Conservation (phyloP, 2,329 filamentous ascomycete species). For the Neodidymelliopsis sp. region DNA sequence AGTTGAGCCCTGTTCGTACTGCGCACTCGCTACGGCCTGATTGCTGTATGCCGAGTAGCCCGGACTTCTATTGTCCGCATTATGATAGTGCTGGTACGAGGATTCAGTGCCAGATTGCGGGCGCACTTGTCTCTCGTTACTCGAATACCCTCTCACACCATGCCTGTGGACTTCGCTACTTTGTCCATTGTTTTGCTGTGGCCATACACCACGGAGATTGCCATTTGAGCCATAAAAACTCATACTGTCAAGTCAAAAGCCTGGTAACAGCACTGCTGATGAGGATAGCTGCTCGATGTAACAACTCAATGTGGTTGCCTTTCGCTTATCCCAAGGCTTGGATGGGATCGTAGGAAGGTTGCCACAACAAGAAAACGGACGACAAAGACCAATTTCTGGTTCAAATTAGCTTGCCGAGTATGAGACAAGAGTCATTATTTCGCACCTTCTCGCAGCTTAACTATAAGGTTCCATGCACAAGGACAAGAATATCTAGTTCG, state of each 20-base stretch:
- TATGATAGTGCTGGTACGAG: not conserved
- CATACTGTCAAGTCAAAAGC: constrained; percentile 1
- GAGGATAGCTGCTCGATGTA: not conserved
- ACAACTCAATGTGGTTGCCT: not conserved
- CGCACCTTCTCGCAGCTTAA: not conserved
- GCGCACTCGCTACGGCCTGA: not conserved
- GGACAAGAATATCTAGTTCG: not conserved
- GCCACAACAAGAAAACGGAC: constrained; percentile 1
- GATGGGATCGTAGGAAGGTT: constrained; percentile 1
- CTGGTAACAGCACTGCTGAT: not conserved
- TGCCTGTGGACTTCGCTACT: not conserved
- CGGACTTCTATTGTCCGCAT: not conserved
- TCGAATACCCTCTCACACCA: not conserved
- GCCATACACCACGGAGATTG: constrained; percentile 1
- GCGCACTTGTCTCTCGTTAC: not conserved
- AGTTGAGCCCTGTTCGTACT: not conserved
- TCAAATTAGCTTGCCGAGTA: not conserved
- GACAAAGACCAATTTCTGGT: constrained; percentile 1
- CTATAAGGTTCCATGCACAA: not conserved
- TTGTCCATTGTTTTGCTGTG: constrained; percentile 2
- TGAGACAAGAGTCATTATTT: not conserved
- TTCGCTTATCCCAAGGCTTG: not conserved
- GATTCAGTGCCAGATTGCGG: not conserved
- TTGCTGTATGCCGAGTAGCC: not conserved
- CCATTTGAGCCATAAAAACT: not conserved